phyloP scores from a whole-genome alignment of 2,329 filamentous ascomycete genomes.

The Intubia oerlemansii region DNA sequence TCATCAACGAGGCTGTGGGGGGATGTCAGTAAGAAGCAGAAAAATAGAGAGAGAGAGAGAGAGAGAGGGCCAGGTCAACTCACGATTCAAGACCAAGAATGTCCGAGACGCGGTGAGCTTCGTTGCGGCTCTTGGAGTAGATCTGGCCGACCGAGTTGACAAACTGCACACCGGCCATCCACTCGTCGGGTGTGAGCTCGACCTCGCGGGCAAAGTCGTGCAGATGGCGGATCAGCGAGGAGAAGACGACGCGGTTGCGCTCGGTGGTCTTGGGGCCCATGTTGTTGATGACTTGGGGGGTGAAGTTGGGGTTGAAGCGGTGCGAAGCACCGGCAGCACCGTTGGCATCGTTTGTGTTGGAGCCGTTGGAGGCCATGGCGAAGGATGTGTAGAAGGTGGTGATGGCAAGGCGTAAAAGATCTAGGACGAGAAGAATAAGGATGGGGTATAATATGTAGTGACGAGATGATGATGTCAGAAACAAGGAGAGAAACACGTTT shows the following conservation, averaged over 20 bases:
- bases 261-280: slow-evolving; percentile 53
- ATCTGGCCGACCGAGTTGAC: slow-evolving; percentile 52
- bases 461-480: too few species aligned
- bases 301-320: slow-evolving; percentile 57
- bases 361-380: background rate
- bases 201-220: slow-evolving; percentile 69
- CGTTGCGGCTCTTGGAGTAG: slow-evolving; percentile 47
- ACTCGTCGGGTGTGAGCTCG: slow-evolving; percentile 61
- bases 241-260: slow-evolving; percentile 45
- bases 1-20: slow-evolving; percentile 56
- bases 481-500: too few species aligned
- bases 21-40: background rate
- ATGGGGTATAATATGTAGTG: too few species aligned
- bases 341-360: slow-evolving; percentile 2
- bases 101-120: slow-evolving; percentile 52
- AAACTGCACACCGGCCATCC: slow-evolving; percentile 37
- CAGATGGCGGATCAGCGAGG: slow-evolving; percentile 47
- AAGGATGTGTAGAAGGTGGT: background rate
- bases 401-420: background rate
- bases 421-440: too few species aligned
- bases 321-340: slow-evolving; percentile 12
- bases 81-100: slow-evolving; percentile 52
- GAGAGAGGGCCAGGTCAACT: slow-evolving; percentile 6
- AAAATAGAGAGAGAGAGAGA: background rate
- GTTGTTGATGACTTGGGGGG: slow-evolving; percentile 47